These are phyloP conservation scores for Nitzschia sp. DNA, from an alignment of 108 stramenopile genomes.

Conservation along the genomic window DNA sequence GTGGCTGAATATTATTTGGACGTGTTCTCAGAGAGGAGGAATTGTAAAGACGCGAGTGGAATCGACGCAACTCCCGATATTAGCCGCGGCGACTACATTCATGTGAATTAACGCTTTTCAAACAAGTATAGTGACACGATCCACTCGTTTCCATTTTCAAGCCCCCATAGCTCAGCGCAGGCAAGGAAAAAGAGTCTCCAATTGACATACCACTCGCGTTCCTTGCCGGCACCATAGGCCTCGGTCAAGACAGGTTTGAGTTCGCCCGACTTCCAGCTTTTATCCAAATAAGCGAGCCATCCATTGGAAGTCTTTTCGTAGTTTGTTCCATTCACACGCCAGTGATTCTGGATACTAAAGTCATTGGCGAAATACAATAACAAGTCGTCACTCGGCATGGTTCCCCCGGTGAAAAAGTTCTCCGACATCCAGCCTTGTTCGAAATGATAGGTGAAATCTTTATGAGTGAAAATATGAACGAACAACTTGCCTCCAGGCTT, in stretches of 20 bases:
- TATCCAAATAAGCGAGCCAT: conserved; percentile 90
- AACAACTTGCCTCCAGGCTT: conserved; percentile 73
- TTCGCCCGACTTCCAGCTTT: conserved; percentile 69
- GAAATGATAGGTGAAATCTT: conserved; percentile 89
- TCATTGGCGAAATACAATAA: conserved; percentile 89
- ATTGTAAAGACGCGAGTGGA: too few species aligned
- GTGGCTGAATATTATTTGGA: too few species aligned
- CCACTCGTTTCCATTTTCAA: conserved; percentile 88
- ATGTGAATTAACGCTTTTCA: conserved; percentile 16
- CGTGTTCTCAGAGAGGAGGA: too few species aligned
- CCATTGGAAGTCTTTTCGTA: conserved; percentile 91
- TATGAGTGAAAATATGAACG: conserved; percentile 95
- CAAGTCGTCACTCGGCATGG: conserved; percentile 93
- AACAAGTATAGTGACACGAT: conserved; percentile 89
- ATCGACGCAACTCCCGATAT: too few species aligned
- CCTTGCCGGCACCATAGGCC: conserved; percentile 84
- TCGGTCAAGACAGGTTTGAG: conserved; percentile 64
- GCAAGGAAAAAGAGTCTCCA: conserved; percentile 97
- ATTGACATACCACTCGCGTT: conserved; percentile 80
- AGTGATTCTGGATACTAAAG: conserved; percentile 71
- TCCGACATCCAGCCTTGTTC: conserved; percentile 90
- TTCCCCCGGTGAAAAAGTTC: conserved; percentile 86
- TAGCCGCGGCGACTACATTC: too few species aligned
- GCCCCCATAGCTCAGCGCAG: conserved; percentile 93
- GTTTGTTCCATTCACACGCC: conserved; percentile 92